phyloP scores from a whole-genome alignment of 495 filamentous ascomycete species.

The Aspergillus heteromorphus region DNA sequence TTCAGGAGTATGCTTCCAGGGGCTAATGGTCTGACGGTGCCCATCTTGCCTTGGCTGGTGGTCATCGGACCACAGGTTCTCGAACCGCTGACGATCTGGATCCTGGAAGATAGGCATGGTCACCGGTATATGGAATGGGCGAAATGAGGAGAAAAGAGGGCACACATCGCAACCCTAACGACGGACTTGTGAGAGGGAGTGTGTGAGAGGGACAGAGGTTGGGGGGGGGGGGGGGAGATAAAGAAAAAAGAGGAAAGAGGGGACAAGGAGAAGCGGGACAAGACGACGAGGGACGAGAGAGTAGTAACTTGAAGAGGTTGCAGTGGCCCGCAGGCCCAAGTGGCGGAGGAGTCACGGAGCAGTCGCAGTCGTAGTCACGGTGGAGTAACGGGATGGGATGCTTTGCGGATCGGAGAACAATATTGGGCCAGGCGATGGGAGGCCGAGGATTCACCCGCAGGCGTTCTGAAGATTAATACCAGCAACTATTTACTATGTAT shows the following conservation, averaged over 20 bases:
- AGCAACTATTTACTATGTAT: no score
- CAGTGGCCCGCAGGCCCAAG: conserved; percentile 1
- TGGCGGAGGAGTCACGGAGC: conserved; percentile 6
- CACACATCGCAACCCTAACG: conserved; percentile 14
- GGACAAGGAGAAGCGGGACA: conserved; percentile 14
- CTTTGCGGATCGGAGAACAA: no score
- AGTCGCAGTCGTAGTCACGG: background rate
- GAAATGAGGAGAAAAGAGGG: background rate
- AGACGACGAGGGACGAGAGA: background rate
- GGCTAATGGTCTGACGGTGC: conserved; percentile 10
- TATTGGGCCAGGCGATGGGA: no score
- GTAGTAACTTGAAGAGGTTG: background rate
- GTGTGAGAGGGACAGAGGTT: conserved; percentile 5
- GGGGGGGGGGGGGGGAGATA: conserved; percentile 4
- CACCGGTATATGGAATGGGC: conserved; percentile 6
- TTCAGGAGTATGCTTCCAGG: conserved; percentile 12
- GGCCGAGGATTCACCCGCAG: no score
- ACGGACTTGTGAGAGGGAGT: conserved; percentile 8
- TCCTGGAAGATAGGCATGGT: conserved; percentile 41
- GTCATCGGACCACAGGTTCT: conserved; percentile 27
- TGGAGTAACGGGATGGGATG: background rate
- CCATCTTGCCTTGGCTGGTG: conserved; percentile 13
- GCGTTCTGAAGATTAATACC: background rate
- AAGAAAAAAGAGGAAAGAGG: conserved; percentile 9
- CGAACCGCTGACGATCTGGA: conserved; percentile 30